A percentile compares a stretch with the other conserved stretches of the same genome.
Evolutionary conservation across 352 stramenopile genomes (phyloP).

Genomic region (Globisporangium okanoganense): DNA sequence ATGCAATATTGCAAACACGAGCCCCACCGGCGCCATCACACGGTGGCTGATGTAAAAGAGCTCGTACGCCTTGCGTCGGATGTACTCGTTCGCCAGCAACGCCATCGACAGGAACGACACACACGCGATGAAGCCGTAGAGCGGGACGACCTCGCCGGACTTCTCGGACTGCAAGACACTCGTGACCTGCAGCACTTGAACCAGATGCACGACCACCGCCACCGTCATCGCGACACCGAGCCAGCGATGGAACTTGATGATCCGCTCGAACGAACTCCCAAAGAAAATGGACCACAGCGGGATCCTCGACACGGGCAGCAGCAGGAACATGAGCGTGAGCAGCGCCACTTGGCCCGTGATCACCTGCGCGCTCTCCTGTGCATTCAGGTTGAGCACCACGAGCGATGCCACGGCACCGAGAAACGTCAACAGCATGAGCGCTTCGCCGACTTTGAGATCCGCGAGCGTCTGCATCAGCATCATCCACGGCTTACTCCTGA

Average conservation of each 20-base stretch:
- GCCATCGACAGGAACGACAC: constrained; percentile 51
- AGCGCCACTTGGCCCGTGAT: constrained; percentile 55
- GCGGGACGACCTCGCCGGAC: constrained; percentile 48
- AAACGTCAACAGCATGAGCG: constrained; percentile 66
- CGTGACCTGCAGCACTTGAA: constrained; percentile 42
- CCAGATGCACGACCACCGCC: constrained; percentile 54
- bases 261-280: constrained; percentile 72
- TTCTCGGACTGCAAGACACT: constrained; percentile 36
- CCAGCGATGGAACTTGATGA: constrained; percentile 85
- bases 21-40: constrained; percentile 61
- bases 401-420: constrained; percentile 31
- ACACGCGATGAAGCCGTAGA: constrained; percentile 66
- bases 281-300: constrained; percentile 69
- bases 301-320: constrained; percentile 59
- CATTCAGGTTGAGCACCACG: constrained; percentile 36
- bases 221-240: constrained; percentile 59
- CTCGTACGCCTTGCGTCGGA: constrained; percentile 68
- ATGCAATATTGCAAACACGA: constrained; percentile 79
- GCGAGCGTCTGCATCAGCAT: constrained; percentile 53
- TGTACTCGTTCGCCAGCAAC: constrained; percentile 48
- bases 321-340: constrained; percentile 77
- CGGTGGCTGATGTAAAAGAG: constrained; percentile 79
- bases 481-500: constrained; percentile 30
- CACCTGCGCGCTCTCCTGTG: constrained; percentile 28
- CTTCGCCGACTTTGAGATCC: constrained; percentile 57